Percentiles rank a stretch among this genome's conserved stretches.
Conservation (phyloP, 1,284 basidiomycete species). For the Ustilago cynodontis region DNA sequence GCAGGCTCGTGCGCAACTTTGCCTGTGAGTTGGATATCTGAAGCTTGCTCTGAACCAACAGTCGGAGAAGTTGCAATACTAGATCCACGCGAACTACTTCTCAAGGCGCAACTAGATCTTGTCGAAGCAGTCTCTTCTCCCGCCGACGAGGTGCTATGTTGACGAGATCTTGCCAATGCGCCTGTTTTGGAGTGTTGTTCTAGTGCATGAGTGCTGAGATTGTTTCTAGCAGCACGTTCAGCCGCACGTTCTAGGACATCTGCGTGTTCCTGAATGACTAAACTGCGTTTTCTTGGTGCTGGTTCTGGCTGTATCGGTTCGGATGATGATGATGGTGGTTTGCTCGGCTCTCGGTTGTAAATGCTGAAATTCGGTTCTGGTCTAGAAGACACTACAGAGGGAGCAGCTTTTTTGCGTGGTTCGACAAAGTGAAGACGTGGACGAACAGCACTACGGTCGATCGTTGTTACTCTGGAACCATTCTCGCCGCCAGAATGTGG, state of each 20-base stretch:
- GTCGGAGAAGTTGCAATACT: constrained; percentile 40
- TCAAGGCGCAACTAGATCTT: constrained; percentile 41
- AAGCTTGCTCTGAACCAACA: constrained; percentile 13
- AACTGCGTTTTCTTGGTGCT: constrained; percentile 39
- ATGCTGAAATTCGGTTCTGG: background rate
- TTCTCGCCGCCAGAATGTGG: constrained; percentile 1
- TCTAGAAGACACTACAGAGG: constrained; percentile 9
- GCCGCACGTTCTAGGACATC: constrained; percentile 49
- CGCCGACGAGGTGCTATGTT: constrained; percentile 46
- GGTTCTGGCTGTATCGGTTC: constrained; percentile 3
- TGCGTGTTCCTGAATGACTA: constrained; percentile 52
- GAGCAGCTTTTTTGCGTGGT: constrained; percentile 14
- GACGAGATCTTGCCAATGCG: constrained; percentile 9
- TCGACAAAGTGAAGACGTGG: constrained; percentile 47
- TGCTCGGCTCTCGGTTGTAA: background rate
- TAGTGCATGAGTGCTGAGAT: constrained; percentile 18
- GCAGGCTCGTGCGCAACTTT: constrained; percentile 8
- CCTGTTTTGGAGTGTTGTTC: constrained; percentile 25
- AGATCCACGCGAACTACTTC: constrained; percentile 33
- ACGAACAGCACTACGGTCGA: background rate
- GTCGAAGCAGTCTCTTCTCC: constrained; percentile 51
- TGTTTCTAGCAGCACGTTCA: constrained; percentile 34
- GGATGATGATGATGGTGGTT: constrained; percentile 6
- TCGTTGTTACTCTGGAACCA: background rate
- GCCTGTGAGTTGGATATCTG: background rate